Evolutionary conservation across 2,329 filamentous ascomycete species (phyloP), one percentile per base, ranked within the genome.

Genomic region (Beauveria varroae): DNA sequence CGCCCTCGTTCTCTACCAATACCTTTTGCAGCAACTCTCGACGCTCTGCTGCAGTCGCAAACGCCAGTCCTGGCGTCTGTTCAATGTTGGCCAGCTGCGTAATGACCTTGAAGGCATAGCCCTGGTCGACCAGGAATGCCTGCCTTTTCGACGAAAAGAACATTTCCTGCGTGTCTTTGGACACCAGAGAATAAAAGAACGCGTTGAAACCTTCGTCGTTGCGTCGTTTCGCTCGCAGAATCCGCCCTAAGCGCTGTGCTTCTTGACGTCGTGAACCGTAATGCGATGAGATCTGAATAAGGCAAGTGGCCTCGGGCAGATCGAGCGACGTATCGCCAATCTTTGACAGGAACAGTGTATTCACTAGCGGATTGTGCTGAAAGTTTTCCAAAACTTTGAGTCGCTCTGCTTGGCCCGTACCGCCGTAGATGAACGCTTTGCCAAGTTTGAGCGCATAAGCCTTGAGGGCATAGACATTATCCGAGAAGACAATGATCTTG

Each of bases 201-300:
- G 95, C 95, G 71, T 99, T 99, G 75, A 99, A 99, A 8, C 95
- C 95, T 73, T 98, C 95, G 68, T 99, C 95, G 68, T 97, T 98
- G 72, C 95, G 85, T 20, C 95, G 86, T 76, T 99, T 99, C 16
- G 95, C 95, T 75, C 95, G 85, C 3, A 99, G 84, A 68, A 99
- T 98, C 57, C 95, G 88, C 3, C 95, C 95, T 0, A 98, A 81
- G 2, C 95, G 86, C 72, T 98, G 95, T 0, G 95, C 95, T 77
- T 99, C 95, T 74, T 98, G 95, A 77, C 95, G 88, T 67, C 95
- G 91, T 10, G 93, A 98, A 64, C 95, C 95, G 69, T 97, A 99
- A 71, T 99, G 95, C 0, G 93, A 96, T 0, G 93, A 97, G 55
- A 99, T 96, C 69, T 98, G 95, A 63, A 98, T 98, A 4, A 99